Conservation (phyloP, 768 basidiomycete genomes). For the Kwoniella sp. region DNA sequence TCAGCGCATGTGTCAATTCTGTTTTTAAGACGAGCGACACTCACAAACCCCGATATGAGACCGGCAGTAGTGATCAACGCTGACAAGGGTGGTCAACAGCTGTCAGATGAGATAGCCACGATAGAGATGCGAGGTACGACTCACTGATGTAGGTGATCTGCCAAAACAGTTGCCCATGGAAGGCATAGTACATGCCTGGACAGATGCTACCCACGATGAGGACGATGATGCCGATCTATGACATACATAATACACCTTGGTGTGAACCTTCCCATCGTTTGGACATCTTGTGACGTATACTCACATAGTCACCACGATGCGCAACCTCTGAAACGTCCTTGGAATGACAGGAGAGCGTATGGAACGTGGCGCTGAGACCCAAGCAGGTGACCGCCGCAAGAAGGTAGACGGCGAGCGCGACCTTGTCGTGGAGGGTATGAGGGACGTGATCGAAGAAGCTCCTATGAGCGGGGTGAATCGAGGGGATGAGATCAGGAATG, state of each 20-base stretch:
- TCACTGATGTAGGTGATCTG: slow-evolving; percentile 39
- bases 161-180: slow-evolving; percentile 48
- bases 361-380: slow-evolving; percentile 70
- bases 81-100: not conserved
- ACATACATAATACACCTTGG: not conserved
- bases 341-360: slow-evolving; percentile 75
- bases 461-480: slow-evolving; percentile 4
- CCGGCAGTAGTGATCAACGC: not conserved
- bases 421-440: slow-evolving; percentile 59
- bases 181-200: slow-evolving; percentile 74
- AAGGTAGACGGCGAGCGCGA: slow-evolving; percentile 69
- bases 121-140: slow-evolving; percentile 8
- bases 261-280: too few species aligned
- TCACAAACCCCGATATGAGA: not conserved
- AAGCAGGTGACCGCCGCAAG: slow-evolving; percentile 74
- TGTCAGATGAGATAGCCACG: not conserved
- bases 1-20: too few species aligned
- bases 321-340: slow-evolving; percentile 59
- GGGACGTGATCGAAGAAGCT: slow-evolving; percentile 11
- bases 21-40: too few species aligned
- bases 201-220: slow-evolving; percentile 78
- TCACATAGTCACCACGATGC: slow-evolving; percentile 59
- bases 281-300: slow-evolving; percentile 37
- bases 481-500: slow-evolving; percentile 49
- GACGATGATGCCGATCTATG: slow-evolving; percentile 78